Evolutionary conservation across 2,329 filamentous ascomycete genomes (phyloP).

Genomic region (Apiospora hydei): DNA sequence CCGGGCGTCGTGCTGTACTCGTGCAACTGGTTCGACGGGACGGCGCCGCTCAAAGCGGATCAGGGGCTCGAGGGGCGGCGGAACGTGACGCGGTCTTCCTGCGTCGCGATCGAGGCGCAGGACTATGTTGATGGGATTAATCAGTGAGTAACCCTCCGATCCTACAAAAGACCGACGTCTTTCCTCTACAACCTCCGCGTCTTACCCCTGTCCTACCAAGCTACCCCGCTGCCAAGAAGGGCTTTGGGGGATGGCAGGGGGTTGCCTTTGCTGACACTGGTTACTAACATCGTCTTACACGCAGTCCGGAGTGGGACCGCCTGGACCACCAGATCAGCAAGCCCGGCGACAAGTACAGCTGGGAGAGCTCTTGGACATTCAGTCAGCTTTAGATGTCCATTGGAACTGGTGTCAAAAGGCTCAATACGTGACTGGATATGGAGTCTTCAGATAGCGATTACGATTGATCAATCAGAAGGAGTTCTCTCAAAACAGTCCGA

Average conservation of each 20-base stretch:
- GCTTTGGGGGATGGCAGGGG: too few species aligned
- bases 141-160: slow-evolving; percentile 51
- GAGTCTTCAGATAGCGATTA: too few species aligned
- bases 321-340: slow-evolving; percentile 49
- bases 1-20: slow-evolving; percentile 75
- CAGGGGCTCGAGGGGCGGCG: slow-evolving; percentile 58
- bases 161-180: background rate
- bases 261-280: background rate
- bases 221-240: background rate
- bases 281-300: slow-evolving; percentile 28
- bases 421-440: background rate
- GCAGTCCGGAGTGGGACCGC: slow-evolving; percentile 55
- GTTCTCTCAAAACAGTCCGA: too few species aligned
- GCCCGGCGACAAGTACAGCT: slow-evolving; percentile 49
- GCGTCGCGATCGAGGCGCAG: slow-evolving; percentile 78
- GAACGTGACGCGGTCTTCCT: slow-evolving; percentile 67
- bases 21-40: slow-evolving; percentile 64
- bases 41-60: slow-evolving; percentile 62
- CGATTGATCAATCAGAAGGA: too few species aligned
- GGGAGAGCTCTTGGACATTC: slow-evolving; percentile 56
- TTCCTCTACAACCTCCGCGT: background rate
- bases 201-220: background rate
- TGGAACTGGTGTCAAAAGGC: background rate
- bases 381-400: slow-evolving; percentile 33
- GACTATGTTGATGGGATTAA: slow-evolving; percentile 83